phyloP scores from a whole-genome alignment of 192 early-diverging fungal genomes.

The Backusella morwellensis region DNA sequence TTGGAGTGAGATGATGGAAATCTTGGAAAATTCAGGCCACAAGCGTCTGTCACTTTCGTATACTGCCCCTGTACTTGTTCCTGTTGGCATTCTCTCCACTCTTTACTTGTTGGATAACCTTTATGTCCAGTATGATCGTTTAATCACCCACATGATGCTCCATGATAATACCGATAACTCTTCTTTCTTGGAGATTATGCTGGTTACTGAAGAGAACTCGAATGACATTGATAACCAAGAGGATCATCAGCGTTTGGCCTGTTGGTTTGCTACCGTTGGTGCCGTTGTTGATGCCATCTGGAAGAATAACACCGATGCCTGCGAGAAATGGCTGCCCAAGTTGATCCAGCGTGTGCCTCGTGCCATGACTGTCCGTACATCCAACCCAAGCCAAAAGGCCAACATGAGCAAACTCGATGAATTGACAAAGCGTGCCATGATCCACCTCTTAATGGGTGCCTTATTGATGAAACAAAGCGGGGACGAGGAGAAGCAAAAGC shows the following conservation, averaged over 20 bases:
- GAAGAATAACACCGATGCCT: slow-evolving; percentile 9
- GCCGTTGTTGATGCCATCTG: slow-evolving; percentile 23
- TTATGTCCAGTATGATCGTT: slow-evolving; percentile 4
- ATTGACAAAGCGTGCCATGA: neutral
- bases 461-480: neutral
- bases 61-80: slow-evolving; percentile 13
- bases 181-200: slow-evolving; percentile 11
- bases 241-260: neutral
- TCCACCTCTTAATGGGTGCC: neutral
- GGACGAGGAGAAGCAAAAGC: neutral
- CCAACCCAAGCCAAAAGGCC: neutral
- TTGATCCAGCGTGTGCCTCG: slow-evolving; percentile 1
- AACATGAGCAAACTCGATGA: neutral
- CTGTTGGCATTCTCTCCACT: slow-evolving; percentile 6
- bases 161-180: neutral
- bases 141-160: slow-evolving; percentile 10
- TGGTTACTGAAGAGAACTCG: neutral
- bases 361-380: neutral
- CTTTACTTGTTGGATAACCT: slow-evolving; percentile 19
- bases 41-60: neutral
- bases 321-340: neutral
- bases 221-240: neutral
- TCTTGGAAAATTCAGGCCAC: neutral
- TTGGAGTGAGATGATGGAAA: slow-evolving; percentile 9
- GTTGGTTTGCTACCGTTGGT: slow-evolving; percentile 26